Evolutionary conservation across 345 rosid species (phyloP).

Genomic region (Acer saccharum): DNA sequence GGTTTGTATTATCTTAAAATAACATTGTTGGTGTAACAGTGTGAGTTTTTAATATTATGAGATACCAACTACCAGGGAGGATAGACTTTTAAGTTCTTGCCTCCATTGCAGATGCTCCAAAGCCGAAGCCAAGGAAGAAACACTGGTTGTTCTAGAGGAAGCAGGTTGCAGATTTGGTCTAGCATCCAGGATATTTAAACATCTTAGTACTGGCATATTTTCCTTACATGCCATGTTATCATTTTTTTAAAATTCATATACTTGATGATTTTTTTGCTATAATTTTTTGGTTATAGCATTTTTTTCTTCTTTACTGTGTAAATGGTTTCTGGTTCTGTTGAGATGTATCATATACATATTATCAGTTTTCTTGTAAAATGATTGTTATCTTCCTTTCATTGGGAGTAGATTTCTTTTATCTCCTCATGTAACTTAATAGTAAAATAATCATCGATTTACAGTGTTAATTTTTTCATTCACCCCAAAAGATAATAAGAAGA

Average conservation of each 20-base stretch:
- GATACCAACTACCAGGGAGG: neutral
- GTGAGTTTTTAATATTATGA: constrained; percentile 1
- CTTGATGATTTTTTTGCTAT: neutral
- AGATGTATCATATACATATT: constrained; percentile 1
- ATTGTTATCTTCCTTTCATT: constrained; percentile 6
- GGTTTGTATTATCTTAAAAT: constrained; percentile 46
- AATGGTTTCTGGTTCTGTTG: neutral
- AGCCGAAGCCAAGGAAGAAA: constrained; percentile 79
- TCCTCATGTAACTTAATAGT: neutral
- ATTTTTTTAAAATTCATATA: neutral
- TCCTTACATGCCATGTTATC: neutral
- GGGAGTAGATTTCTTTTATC: neutral
- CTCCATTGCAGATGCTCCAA: constrained; percentile 60
- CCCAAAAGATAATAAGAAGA: no score
- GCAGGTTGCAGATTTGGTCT: constrained; percentile 11
- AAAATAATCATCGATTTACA: neutral
- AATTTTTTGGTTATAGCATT: neutral
- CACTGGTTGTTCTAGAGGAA: constrained; percentile 83
- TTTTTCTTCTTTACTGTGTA: neutral
- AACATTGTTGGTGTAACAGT: neutral
- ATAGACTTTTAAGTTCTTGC: constrained; percentile 2
- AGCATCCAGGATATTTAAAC: neutral
- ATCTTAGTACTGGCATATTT: constrained; percentile 5
- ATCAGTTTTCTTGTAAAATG: neutral
- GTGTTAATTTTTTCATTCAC: neutral